Base-by-base conservation (phyloP, 768 basidiomycete species). In the Russula emetica region DNA sequence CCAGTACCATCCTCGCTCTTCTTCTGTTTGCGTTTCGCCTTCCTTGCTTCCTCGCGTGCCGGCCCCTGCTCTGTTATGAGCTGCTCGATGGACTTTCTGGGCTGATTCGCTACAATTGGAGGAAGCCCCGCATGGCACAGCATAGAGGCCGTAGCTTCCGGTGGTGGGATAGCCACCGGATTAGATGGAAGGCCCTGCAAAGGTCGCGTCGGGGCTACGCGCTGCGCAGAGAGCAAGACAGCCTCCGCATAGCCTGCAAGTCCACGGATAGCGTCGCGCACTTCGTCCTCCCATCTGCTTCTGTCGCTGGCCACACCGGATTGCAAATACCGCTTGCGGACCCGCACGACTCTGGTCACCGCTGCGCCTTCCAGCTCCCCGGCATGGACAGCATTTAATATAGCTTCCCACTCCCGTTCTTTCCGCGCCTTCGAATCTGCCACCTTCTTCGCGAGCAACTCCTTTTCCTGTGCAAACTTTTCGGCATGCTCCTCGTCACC, bases 221-320 rank as follows among this genome's bases (percentile, higher is more conserved):
- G 58, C 60, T 70, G 72, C 28, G 72, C 70, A 32, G 76, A 72
- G 62, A 78, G 78, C 34, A 80, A 70, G 16, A 78, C 71, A 64
- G 80, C 80, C 58, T 76, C 79, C 11, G 80, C 74, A 1, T 78
- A 79, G 52, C 83, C 71, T 50, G 79, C 77, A 2, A 83, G 80
- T 67, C 88, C 85, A 58, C 76, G 79, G 26, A 90, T 72, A 9
- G 85, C 84, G 20, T 79, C 75, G 36, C 67, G 67, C 45, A 91
- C 81, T 70, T 87, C 84, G 30, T 72, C 76, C 72, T 86, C 85
- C 90, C 89, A 92, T 71, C 81, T 83, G 24, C 72, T 70, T 10
- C 73, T 67, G 59, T 85, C 79, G 60, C 76, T 79, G 13, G 76
- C 76, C 3, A 80, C 75, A n/a, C 78, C 78, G 4, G 85, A 82